A percentile compares a stretch with the other conserved stretches of the same genome.
These are phyloP conservation scores for Cladophialophora yegresii DNA, from an alignment of 2,329 filamentous ascomycete species.

Conservation along the genomic window DNA sequence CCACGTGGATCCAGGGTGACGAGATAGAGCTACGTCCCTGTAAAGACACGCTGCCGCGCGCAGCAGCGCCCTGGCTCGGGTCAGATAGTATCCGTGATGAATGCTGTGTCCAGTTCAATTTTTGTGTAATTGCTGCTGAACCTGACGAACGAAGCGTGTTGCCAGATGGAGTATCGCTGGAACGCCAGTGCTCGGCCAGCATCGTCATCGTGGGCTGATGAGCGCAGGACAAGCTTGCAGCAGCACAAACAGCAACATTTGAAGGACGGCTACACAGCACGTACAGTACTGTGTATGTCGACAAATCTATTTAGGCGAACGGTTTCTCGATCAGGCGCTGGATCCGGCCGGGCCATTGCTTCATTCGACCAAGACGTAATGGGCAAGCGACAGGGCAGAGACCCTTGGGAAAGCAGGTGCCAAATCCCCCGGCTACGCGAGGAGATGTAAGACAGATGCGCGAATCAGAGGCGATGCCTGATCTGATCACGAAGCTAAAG, in stretches of 20 bases:
- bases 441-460: background rate
- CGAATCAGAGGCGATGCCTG: background rate
- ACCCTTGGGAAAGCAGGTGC: background rate
- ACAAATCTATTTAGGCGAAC: conserved; percentile 2
- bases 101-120: background rate
- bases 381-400: background rate
- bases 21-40: background rate
- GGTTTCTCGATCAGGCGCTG: conserved; percentile 11
- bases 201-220: background rate
- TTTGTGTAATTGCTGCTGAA: background rate
- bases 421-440: conserved; percentile 13
- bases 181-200: background rate
- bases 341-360: background rate
- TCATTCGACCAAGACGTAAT: background rate
- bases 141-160: background rate
- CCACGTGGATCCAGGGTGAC: background rate
- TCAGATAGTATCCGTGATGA: too few species aligned
- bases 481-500: background rate
- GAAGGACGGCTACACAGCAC: background rate
- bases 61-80: background rate
- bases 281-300: too few species aligned
- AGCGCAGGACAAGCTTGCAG: background rate
- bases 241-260: background rate
- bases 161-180: background rate
- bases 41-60: background rate